Percentiles rank a stretch among this genome's conserved stretches.
phyloP scores from a whole-genome alignment of 441 rosid species.

The Populus tomentosa region DNA sequence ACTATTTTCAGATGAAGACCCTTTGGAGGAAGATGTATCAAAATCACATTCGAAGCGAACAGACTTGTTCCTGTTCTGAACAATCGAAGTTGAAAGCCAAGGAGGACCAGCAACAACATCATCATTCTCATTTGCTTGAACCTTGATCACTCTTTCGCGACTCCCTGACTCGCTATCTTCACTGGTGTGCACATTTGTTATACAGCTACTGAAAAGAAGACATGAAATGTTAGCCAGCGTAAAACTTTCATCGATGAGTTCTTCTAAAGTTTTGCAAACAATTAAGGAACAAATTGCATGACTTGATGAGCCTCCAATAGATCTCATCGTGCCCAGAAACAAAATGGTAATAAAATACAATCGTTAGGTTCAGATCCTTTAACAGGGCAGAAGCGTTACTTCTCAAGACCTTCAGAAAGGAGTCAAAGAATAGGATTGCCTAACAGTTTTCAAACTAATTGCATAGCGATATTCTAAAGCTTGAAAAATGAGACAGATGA shows the following conservation, averaged over 20 bases:
- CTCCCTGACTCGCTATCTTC: conserved; percentile 35
- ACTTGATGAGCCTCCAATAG: background rate
- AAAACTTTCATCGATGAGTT: background rate
- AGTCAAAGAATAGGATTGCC: background rate
- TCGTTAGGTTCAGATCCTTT: background rate
- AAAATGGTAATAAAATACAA: background rate
- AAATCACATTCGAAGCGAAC: conserved; percentile 69
- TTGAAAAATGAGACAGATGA: background rate
- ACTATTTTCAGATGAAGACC: conserved; percentile 36
- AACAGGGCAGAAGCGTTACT: background rate
- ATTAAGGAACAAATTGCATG: background rate
- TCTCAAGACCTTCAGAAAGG: background rate
- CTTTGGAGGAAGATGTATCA: conserved; percentile 39
- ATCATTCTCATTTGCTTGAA: conserved; percentile 15
- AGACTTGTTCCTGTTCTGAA: conserved; percentile 46
- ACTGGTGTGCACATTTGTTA: conserved; percentile 36
- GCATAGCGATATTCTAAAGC: background rate
- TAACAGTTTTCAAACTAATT: background rate
- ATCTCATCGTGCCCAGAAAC: background rate
- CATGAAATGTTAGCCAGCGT: conserved; percentile 3
- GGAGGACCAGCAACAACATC: conserved; percentile 23
- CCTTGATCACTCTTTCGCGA: conserved; percentile 26
- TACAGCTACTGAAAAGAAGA: conserved; percentile 37
- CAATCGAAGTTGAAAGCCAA: conserved; percentile 28
- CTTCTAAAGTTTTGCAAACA: background rate